Conservation (phyloP, 371 early-diverging fungal species). For the Mucor circinelloides region DNA sequence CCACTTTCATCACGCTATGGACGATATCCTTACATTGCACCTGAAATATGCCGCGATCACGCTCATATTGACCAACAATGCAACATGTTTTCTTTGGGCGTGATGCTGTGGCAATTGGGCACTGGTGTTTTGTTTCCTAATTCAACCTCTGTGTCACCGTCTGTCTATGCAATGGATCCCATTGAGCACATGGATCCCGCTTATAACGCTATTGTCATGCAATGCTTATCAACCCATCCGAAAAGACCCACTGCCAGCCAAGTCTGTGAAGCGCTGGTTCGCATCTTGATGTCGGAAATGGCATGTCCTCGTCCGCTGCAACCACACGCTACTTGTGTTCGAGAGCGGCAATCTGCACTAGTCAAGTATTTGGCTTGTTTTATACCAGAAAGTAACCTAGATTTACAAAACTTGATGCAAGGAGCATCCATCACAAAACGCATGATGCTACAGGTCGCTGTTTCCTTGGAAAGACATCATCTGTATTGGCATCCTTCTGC, state of each 20-base stretch:
- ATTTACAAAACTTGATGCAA: constrained; percentile 7
- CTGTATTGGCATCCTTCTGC: neutral
- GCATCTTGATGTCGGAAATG: constrained; percentile 5
- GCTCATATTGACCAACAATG: constrained; percentile 22
- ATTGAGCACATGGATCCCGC: neutral
- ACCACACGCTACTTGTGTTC: neutral
- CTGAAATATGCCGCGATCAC: constrained; percentile 23
- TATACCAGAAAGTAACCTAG: neutral
- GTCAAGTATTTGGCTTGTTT: constrained; percentile 10
- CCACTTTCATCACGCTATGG: constrained; percentile 18
- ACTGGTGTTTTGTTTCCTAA: constrained; percentile 48
- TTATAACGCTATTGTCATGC: constrained; percentile 2
- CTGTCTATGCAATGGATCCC: constrained; percentile 33
- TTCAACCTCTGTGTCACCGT: constrained; percentile 25
- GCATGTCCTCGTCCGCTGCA: neutral
- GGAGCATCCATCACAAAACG: constrained; percentile 22
- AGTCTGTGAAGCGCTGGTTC: constrained; percentile 13
- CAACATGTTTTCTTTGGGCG: constrained; percentile 44
- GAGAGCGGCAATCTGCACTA: neutral
- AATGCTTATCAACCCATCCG: constrained; percentile 8
- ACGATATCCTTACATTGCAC: constrained; percentile 48
- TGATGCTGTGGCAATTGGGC: constrained; percentile 49
- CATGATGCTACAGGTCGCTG: constrained; percentile 14
- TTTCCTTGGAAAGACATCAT: constrained; percentile 4
- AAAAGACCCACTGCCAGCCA: constrained; percentile 13